Conservation (phyloP, 257 asterid species). For the Nicotiana undulata region DNA sequence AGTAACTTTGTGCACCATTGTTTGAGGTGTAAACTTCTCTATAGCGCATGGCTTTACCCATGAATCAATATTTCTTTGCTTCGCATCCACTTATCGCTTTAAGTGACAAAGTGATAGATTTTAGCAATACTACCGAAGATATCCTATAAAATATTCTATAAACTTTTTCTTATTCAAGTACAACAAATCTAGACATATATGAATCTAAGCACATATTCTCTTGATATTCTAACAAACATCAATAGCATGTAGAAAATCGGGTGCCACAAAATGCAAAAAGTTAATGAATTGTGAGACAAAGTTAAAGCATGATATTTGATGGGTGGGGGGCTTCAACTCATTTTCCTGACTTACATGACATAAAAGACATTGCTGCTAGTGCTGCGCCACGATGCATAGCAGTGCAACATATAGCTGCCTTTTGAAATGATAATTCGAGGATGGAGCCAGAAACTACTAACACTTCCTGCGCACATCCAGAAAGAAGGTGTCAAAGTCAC, state of each 20-base stretch:
- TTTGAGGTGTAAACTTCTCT: conserved; percentile 4
- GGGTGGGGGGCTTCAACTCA: background rate
- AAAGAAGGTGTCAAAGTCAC: background rate
- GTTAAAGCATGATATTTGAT: background rate
- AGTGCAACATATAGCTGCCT: conserved; percentile 85
- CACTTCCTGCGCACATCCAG: conserved; percentile 45
- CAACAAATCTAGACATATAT: background rate
- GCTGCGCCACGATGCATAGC: conserved; percentile 97
- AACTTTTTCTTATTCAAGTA: background rate
- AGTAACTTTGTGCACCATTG: background rate
- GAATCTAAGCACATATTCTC: background rate
- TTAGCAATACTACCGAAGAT: background rate
- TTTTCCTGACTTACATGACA: conserved; percentile 49
- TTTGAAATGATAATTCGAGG: conserved; percentile 72
- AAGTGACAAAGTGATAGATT: background rate
- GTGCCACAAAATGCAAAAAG: background rate
- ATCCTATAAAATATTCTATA: background rate
- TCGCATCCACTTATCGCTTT: background rate
- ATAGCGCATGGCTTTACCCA: background rate
- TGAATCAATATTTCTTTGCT: background rate
- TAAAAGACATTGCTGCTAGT: conserved; percentile 79
- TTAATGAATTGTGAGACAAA: background rate
- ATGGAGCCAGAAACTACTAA: conserved; percentile 70
- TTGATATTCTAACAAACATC: background rate
- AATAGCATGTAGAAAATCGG: background rate